Base-by-base conservation (phyloP, 1,284 basidiomycete species). In the Ceratobasidium theobromae region DNA sequence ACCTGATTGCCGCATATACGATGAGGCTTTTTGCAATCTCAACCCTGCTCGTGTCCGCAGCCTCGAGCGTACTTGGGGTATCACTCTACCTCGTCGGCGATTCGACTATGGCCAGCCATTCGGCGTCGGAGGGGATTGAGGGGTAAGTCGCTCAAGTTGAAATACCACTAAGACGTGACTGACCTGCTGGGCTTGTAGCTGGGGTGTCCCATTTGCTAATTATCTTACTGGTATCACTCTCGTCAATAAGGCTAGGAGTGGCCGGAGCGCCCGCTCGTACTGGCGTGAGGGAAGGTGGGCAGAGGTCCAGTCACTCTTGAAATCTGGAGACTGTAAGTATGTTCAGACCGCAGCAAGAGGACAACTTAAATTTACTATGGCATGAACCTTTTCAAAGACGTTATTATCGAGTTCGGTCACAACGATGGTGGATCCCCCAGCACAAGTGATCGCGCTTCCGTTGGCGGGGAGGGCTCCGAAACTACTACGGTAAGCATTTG, bases 81-180 rank as follows among this genome's bases (percentile, higher is more conserved):
- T 60, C 77, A 2, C 74, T 83, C 4, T 80, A 79, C 68, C 72
- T 82, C 18, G 80, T 80, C 3, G 81, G 81, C 4, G 81, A 81
- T 68, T 79, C 78, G 12, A 82, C 81, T 0, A 76, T 75, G 74
- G 75, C 75, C 0, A 52, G 51, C 12, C 69, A 70, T 32, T 72
- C 69, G 16, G 72, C 73, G 8, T 71, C 69, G 23, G 69, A 67
- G 27, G 71, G 68, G 8, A 73, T 69, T 6, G 43, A 69, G 49
- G 67, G 57, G 58, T 67, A 21, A 30, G 28, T 23, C n/a, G n/a
- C n/a, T n/a, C n/a, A n/a, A n/a, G n/a, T n/a, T n/a, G n/a, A n/a
- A n/a, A n/a, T n/a, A n/a, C n/a, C n/a, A n/a, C n/a, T n/a, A n/a
- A n/a, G n/a, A n/a, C n/a, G n/a, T n/a, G n/a, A n/a, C n/a, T n/a